Base-by-base conservation (phyloP, 2,329 filamentous ascomycete genomes). In the Chrysoporthe deuterocubensis region DNA sequence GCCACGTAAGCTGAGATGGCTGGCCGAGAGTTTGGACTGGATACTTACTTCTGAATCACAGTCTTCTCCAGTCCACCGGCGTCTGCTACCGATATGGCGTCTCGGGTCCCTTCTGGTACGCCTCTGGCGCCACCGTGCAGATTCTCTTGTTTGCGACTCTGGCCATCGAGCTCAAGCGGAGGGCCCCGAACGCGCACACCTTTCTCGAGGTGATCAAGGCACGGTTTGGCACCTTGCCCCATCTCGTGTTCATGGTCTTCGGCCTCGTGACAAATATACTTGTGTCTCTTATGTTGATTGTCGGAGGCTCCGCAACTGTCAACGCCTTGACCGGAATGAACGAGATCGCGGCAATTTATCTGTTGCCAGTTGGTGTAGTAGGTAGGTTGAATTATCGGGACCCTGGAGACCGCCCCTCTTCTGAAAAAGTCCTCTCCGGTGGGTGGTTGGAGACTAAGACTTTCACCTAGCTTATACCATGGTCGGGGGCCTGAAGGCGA, bases 131-230 rank as follows among this genome's bases (percentile, higher is more conserved):
- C 13, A 94, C 91, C 0, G 92, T 96, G 6, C 93, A 96, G 76
- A 94, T 97, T 73, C 85, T 97, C 40, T 84, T 97, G 1, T 97
- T 97, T 74, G 93, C 94, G 1, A 96, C 93, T 0, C 85, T 97
- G 40, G 94, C 94, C 42, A 97, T 97, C 73, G 93, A 96, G 78
- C 80, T 97, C 64, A 97, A 97, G 82, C 85, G 92, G 72, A 88
- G 92, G 66, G 92, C 93, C 0, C 94, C 94, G 0, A 96, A 97
- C 75, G 94, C 93, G 0, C 94, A 97, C 73, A 90, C 88, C 0
- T 94, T 93, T 77, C 87, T 96, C 11, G 93, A 97, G 81, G 91
- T 92, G 61, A 92, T 96, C 74, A 87, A 87, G 67, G 93, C 92
- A 32, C 87, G 93, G 70, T 97, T 96, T 79, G 93, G 94, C 70